Evolutionary conservation across 2,329 filamentous ascomycete genomes (phyloP).

Genomic region (Fusarium lateritium): DNA sequence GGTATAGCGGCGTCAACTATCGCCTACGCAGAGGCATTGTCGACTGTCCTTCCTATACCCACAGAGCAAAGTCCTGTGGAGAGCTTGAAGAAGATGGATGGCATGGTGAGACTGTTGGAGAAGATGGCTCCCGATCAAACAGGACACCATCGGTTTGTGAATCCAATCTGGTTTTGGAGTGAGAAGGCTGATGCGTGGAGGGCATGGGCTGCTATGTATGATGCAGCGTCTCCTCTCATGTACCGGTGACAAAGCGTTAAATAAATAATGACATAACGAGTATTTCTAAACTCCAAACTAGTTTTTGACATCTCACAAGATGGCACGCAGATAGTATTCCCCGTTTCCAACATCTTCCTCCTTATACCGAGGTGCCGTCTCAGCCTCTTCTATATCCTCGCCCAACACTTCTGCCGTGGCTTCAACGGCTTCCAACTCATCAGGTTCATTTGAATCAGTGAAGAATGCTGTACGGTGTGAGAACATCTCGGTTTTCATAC

Average conservation of each 20-base stretch:
- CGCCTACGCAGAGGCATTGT: neutral
- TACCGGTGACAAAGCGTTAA: neutral
- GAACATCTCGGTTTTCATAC: neutral
- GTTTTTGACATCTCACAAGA: too few species aligned
- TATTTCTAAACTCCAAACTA: too few species aligned
- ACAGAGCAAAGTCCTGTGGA: neutral
- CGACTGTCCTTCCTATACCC: accelerated
- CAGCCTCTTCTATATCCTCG: neutral
- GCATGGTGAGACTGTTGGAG: neutral
- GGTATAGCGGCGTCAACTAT: neutral
- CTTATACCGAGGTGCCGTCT: neutral
- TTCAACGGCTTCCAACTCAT: neutral
- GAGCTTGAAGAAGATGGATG: neutral
- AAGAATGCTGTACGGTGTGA: neutral
- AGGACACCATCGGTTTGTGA: neutral
- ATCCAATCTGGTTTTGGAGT: constrained; percentile 3
- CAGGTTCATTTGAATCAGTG: neutral
- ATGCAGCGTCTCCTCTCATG: neutral
- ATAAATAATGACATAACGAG: too few species aligned
- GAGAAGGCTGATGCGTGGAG: neutral
- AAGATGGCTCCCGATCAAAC: neutral
- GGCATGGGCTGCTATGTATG: constrained; percentile 5
- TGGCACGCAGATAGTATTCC: neutral
- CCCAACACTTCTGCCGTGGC: accelerated
- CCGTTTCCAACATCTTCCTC: neutral